Evolutionary conservation across 208 protist species (phyloP).

Genomic region (Crithidia brevicula): DNA sequence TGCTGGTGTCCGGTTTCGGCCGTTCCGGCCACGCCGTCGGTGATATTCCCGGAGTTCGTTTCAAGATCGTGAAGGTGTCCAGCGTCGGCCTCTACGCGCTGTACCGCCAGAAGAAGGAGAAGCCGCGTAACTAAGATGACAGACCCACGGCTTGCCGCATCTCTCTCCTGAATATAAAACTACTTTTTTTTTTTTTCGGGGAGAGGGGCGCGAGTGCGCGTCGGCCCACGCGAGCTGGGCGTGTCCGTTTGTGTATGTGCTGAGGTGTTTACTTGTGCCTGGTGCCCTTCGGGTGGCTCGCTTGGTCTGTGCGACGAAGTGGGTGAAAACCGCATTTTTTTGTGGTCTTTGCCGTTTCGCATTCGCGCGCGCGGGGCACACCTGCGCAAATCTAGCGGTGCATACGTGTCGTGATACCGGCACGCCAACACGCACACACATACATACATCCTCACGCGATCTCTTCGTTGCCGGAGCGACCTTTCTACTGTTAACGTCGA

Average conservation of each 20-base stretch:
- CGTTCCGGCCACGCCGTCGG: constrained; percentile 99
- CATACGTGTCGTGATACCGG: too few relatives aligned
- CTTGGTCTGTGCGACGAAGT: too few relatives aligned
- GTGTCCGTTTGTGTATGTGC: too few relatives aligned
- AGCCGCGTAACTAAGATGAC: constrained; percentile 93
- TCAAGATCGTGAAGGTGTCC: constrained; percentile 99
- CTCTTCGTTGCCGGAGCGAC: too few relatives aligned
- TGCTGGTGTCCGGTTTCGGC: constrained; percentile 99
- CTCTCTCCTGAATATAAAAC: neutral
- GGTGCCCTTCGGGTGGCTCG: too few relatives aligned
- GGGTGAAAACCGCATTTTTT: too few relatives aligned
- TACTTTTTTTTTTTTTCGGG: neutral
- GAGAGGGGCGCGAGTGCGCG: too few relatives aligned
- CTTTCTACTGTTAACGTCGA: neutral
- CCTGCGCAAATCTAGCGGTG: too few relatives aligned
- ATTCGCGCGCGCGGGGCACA: too few relatives aligned
- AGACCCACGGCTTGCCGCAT: neutral
- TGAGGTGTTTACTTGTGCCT: too few relatives aligned
- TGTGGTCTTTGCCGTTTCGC: too few relatives aligned
- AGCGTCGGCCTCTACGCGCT: constrained; percentile 98
- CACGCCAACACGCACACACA: neutral
- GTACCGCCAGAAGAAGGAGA: constrained; percentile 98
- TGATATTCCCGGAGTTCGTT: constrained; percentile 99
- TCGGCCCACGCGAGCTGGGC: too few relatives aligned
- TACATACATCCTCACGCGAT: neutral